Conservation (phyloP, 768 basidiomycete species). For the Russula virescens region DNA sequence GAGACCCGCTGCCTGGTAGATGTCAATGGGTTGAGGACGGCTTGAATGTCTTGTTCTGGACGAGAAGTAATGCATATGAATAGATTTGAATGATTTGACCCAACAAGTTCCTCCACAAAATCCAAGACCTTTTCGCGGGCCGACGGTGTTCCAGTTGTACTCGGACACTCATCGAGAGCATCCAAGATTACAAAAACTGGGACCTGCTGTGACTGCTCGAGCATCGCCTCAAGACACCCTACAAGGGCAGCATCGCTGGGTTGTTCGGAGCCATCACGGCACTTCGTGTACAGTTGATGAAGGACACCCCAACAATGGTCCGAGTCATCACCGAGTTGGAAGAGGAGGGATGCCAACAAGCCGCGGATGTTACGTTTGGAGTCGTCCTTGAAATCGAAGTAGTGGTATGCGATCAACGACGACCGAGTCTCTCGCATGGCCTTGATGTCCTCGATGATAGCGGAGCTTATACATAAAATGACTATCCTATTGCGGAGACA, state of each 20-base stretch:
- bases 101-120: not conserved
- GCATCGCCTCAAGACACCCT: not conserved
- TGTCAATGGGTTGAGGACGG: slow-evolving; percentile 1
- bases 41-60: not conserved
- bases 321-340: not conserved
- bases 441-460: slow-evolving; percentile 1
- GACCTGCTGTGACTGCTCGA: not conserved
- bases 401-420: not conserved
- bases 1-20: not conserved
- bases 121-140: not conserved
- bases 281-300: not conserved
- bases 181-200: not conserved
- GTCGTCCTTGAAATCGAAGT: not conserved
- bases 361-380: not conserved
- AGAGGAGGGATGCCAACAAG: not conserved
- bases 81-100: not conserved
- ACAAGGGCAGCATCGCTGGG: not conserved
- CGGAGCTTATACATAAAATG: not conserved
- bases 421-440: not conserved
- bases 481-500: not conserved
- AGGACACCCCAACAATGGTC: not conserved
- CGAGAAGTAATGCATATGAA: slow-evolving; percentile 5
- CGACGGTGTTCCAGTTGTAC: not conserved
- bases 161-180: slow-evolving; percentile 3
- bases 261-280: not conserved